Percentiles rank a stretch among this genome's conserved stretches.
phyloP scores from a whole-genome alignment of 306 rosid species.

The Citrullus mucosospermus region DNA sequence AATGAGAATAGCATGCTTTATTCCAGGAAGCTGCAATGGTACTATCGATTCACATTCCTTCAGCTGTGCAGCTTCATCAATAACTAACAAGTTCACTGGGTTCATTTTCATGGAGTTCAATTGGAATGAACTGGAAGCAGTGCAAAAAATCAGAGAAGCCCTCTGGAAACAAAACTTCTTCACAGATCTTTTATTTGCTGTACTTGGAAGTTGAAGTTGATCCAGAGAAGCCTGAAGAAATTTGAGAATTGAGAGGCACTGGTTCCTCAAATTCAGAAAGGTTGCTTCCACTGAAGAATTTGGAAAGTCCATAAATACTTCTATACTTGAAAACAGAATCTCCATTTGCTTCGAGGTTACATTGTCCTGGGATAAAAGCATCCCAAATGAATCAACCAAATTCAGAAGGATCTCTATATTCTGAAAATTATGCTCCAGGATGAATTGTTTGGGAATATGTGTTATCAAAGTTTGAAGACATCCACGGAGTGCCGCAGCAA shows the following conservation, averaged over 20 bases:
- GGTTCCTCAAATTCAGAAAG: constrained; percentile 23
- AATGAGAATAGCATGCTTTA: constrained; percentile 52
- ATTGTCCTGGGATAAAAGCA: constrained; percentile 22
- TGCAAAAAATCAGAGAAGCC: constrained; percentile 55
- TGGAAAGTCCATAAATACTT: constrained; percentile 2
- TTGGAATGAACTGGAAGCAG: constrained; percentile 56
- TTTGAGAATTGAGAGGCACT: constrained; percentile 31
- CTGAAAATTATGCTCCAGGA: constrained; percentile 24
- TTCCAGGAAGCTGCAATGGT: constrained; percentile 44
- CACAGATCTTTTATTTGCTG: constrained; percentile 8
- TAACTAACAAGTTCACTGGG: constrained; percentile 38
- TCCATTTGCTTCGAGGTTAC: constrained; percentile 25
- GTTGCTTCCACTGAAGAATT: background rate
- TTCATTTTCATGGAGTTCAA: constrained; percentile 31
- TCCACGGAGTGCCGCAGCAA: constrained; percentile 15
- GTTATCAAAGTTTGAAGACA: constrained; percentile 35
- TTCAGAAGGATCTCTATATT: constrained; percentile 17
- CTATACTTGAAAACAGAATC: constrained; percentile 25
- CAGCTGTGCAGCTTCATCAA: constrained; percentile 83
- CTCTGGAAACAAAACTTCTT: constrained; percentile 41
- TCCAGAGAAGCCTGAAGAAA: constrained; percentile 27
- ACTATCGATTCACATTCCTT: constrained; percentile 71
- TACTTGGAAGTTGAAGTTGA: constrained; percentile 31
- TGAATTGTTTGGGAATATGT: constrained; percentile 37
- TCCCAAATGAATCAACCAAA: constrained; percentile 28